Percentiles rank a stretch among this genome's conserved stretches.
These are phyloP conservation scores for Trapa incisa DNA, from an alignment of 345 rosid species.

Conservation along the genomic window DNA sequence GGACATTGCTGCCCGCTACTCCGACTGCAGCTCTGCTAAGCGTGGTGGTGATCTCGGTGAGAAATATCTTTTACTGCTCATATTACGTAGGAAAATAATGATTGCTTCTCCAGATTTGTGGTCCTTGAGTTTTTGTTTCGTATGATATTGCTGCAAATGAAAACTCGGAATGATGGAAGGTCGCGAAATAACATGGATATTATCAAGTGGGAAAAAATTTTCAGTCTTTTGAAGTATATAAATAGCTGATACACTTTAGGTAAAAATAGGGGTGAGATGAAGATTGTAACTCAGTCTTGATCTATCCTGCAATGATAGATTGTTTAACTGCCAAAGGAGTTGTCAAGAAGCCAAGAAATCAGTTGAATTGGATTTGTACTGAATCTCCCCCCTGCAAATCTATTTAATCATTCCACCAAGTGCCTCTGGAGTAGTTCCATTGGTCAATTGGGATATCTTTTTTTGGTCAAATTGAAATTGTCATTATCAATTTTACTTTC, in stretches of 20 bases:
- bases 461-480: not conserved
- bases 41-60: conserved; percentile 95
- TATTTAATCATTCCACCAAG: not conserved
- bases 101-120: not conserved
- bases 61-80: conserved; percentile 7
- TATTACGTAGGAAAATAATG: not conserved
- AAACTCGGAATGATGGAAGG: not conserved
- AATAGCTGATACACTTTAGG: not conserved
- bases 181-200: not conserved
- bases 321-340: not conserved
- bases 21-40: conserved; percentile 95
- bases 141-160: not conserved
- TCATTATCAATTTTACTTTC: not conserved
- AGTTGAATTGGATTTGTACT: not conserved
- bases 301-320: not conserved
- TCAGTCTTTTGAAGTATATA: not conserved
- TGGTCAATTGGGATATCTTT: not conserved
- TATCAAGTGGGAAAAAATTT: not conserved
- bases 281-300: not conserved
- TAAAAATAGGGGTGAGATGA: not conserved
- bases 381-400: not conserved
- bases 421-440: not conserved
- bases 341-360: not conserved
- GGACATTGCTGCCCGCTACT: conserved; percentile 60
- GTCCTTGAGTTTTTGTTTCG: not conserved